A percentile compares a stretch with the other conserved stretches of the same genome.
Evolutionary conservation across 306 rosid genomes (phyloP).

Genomic region (Casuarina cunninghamiana): DNA sequence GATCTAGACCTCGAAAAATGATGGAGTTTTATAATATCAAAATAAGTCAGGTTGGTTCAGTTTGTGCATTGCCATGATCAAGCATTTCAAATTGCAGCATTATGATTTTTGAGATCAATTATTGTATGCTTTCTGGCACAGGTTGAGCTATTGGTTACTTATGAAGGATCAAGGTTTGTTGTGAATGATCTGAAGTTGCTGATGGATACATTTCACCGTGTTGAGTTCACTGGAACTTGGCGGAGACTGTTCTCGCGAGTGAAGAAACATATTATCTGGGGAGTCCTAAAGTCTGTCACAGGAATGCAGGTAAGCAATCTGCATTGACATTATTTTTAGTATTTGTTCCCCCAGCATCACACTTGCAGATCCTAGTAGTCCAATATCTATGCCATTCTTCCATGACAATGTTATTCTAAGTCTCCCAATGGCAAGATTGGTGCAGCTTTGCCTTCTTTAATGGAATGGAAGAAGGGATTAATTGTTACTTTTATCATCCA

Average conservation of each 20-base stretch:
- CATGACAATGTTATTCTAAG: neutral
- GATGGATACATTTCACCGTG: slow-evolving; percentile 95
- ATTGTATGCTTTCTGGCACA: slow-evolving; percentile 26
- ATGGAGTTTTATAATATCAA: slow-evolving; percentile 97
- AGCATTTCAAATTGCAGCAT: slow-evolving; percentile 12
- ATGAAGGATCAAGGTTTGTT: slow-evolving; percentile 93
- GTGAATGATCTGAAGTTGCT: slow-evolving; percentile 96
- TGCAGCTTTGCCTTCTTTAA: neutral
- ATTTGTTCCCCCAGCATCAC: slow-evolving; percentile 6
- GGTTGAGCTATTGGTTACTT: slow-evolving; percentile 92
- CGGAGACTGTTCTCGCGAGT: slow-evolving; percentile 92
- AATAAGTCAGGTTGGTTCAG: slow-evolving; percentile 86
- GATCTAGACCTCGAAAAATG: slow-evolving; percentile 90
- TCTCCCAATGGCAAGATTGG: slow-evolving; percentile 6
- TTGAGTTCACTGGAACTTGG: slow-evolving; percentile 97
- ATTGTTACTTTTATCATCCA: neutral
- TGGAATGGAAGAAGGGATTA: neutral
- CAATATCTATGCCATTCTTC: neutral
- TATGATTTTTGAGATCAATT: slow-evolving; percentile 21
- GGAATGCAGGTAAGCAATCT: slow-evolving; percentile 90
- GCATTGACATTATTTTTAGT: slow-evolving; percentile 11
- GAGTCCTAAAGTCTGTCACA: slow-evolving; percentile 96
- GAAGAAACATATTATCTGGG: slow-evolving; percentile 98
- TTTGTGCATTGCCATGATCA: slow-evolving; percentile 26
- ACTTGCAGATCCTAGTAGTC: neutral